Conservation (phyloP, 805 yeast species). For the Ogataea glucozyma region DNA sequence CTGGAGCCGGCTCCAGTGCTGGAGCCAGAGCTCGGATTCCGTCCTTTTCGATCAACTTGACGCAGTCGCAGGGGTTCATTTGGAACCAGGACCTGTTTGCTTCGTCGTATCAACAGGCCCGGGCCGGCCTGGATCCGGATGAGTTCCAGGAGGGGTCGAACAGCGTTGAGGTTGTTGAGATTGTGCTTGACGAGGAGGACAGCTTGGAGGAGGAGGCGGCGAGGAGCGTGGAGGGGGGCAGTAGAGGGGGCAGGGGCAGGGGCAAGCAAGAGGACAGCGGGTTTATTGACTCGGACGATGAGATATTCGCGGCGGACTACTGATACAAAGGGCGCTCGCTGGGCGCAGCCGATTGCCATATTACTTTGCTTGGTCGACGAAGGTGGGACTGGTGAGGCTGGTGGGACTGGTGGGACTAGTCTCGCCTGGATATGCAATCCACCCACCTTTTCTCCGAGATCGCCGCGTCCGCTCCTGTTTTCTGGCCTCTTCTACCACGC, state of each 20-base stretch:
- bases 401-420: too few species aligned
- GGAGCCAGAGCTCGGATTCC: conserved; percentile 30
- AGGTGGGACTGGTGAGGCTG: too few species aligned
- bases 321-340: conserved; percentile 1
- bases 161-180: conserved; percentile 29
- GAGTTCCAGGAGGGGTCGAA: conserved; percentile 23
- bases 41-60: conserved; percentile 46
- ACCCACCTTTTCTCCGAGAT: too few species aligned
- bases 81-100: conserved; percentile 82
- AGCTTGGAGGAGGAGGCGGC: conserved; percentile 9
- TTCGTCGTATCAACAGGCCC: conserved; percentile 61
- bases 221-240: not conserved
- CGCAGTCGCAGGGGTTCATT: conserved; percentile 70
- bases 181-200: conserved; percentile 23
- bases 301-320: conserved; percentile 21
- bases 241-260: not conserved
- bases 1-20: conserved; percentile 10
- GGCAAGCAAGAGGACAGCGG: conserved; percentile 2
- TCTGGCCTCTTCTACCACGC: too few species aligned
- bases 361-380: too few species aligned
- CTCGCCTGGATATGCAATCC: too few species aligned
- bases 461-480: too few species aligned
- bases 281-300: conserved; percentile 14
- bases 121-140: conserved; percentile 36
- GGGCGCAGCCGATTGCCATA: not conserved